Conservation (phyloP, 2,329 filamentous ascomycete genomes). For the Diaporthe humulicola region DNA sequence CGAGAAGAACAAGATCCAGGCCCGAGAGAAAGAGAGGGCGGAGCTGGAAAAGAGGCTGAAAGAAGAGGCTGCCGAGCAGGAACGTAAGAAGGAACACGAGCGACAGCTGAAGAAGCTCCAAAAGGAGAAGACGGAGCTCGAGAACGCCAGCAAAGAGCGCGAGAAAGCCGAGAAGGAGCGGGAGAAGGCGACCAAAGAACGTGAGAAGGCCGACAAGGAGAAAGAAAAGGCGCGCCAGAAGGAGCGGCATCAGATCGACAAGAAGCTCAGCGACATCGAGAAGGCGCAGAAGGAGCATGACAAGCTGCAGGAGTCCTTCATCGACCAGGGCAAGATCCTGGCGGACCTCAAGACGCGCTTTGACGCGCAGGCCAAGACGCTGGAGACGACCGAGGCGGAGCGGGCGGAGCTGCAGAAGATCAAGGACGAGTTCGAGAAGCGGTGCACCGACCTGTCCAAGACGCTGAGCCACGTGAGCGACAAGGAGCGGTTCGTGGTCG, state of each 20-base stretch:
- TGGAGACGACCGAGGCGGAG: constrained; percentile 34
- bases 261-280: constrained; percentile 34
- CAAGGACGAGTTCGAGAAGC: constrained; percentile 38
- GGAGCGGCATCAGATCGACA: constrained; percentile 29
- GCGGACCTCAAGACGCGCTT: constrained; percentile 44
- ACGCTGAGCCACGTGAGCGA: constrained; percentile 37
- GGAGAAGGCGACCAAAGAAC: constrained; percentile 30
- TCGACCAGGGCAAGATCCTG: constrained; percentile 41
- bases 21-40: constrained; percentile 34
- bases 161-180: constrained; percentile 21
- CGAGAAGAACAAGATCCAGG: constrained; percentile 32
- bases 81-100: constrained; percentile 35
- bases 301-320: constrained; percentile 35
- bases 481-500: constrained; percentile 39
- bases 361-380: constrained; percentile 41
- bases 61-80: constrained; percentile 29
- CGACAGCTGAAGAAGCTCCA: constrained; percentile 30
- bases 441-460: constrained; percentile 36
- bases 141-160: constrained; percentile 14
- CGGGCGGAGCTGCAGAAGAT: constrained; percentile 26
- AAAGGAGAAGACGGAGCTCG: constrained; percentile 33
- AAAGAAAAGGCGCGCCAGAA: constrained; percentile 30
- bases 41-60: constrained; percentile 27
- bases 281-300: constrained; percentile 38
- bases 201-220: constrained; percentile 33